Percentiles rank a stretch among this genome's conserved stretches.
These are phyloP conservation scores for Cadophora gregata DNA, from an alignment of 2,329 filamentous ascomycete species.

Conservation along the genomic window DNA sequence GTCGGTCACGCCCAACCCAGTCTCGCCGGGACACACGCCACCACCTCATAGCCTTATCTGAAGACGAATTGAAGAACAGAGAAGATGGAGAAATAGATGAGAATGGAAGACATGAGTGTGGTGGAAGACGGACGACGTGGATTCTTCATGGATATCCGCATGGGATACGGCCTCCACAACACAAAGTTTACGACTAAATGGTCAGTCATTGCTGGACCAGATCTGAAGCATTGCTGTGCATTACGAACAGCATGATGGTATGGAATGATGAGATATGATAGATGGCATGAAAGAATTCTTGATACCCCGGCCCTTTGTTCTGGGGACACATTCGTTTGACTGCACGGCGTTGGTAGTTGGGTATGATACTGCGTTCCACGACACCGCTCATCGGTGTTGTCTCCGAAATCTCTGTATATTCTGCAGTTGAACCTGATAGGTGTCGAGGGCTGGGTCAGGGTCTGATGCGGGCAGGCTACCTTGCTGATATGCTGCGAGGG, in stretches of 20 bases:
- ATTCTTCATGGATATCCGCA: neutral
- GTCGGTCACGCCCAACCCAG: neutral
- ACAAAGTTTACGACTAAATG: neutral
- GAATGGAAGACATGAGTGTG: neutral
- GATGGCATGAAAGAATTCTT: neutral
- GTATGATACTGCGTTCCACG: constrained; percentile 1
- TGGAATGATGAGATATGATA: constrained; percentile 5
- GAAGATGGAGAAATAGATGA: no score
- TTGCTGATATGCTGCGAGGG: neutral
- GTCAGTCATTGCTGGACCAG: neutral
- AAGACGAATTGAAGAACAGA: neutral
- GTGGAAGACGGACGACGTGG: neutral
- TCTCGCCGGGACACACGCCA: neutral
- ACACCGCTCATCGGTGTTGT: neutral
- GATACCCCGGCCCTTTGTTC: constrained; percentile 9
- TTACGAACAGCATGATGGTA: neutral
- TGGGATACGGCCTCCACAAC: constrained; percentile 1
- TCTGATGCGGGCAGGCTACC: constrained; percentile 7
- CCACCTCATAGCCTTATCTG: constrained; percentile 9
- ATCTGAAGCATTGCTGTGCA: neutral
- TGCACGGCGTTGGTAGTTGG: neutral
- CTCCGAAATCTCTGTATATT: neutral
- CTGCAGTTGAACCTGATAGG: neutral
- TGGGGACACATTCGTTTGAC: constrained; percentile 5
- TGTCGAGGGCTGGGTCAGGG: neutral